Evolutionary conservation across 2,329 filamentous ascomycete species (phyloP).

Genomic region (Dothideomycetes sp.): DNA sequence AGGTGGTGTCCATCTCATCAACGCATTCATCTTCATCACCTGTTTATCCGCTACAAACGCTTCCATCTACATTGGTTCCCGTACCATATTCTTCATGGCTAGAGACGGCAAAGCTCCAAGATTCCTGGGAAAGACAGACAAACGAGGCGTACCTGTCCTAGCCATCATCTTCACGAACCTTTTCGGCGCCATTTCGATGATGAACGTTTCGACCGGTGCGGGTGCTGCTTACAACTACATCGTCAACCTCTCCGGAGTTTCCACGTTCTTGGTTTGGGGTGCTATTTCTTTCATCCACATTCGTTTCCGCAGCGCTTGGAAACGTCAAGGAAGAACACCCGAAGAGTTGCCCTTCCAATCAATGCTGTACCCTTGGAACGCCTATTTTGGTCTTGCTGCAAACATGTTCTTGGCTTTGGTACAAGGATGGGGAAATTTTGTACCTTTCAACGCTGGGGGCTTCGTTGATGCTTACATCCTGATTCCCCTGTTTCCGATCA

Average conservation of each 20-base stretch:
- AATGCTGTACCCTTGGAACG: slow-evolving; percentile 43
- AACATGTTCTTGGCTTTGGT: slow-evolving; percentile 44
- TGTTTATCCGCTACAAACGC: slow-evolving; percentile 65
- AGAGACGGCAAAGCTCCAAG: slow-evolving; percentile 61
- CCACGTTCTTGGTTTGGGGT: slow-evolving; percentile 64
- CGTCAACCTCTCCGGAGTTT: slow-evolving; percentile 60
- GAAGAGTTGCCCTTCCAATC: slow-evolving; percentile 42
- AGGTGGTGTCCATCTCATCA: slow-evolving; percentile 66
- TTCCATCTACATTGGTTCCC: slow-evolving; percentile 67
- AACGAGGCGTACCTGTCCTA: slow-evolving; percentile 50
- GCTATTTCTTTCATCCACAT: slow-evolving; percentile 63
- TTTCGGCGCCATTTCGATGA: slow-evolving; percentile 63
- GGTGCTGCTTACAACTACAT: slow-evolving; percentile 52
- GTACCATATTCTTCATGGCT: slow-evolving; percentile 68
- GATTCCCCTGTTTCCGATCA: slow-evolving; percentile 40
- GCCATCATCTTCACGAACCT: slow-evolving; percentile 60
- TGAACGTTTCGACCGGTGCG: slow-evolving; percentile 61
- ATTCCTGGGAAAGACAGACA: slow-evolving; percentile 60
- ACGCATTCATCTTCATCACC: slow-evolving; percentile 66
- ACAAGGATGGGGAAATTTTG: slow-evolving; percentile 46
- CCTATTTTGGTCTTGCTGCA: slow-evolving; percentile 39
- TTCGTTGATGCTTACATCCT: slow-evolving; percentile 50
- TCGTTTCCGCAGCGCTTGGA: slow-evolving; percentile 59
- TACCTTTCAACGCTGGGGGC: slow-evolving; percentile 39
- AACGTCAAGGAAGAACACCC: slow-evolving; percentile 45